Evolutionary conservation across 2,329 filamentous ascomycete species (phyloP).

Genomic region (Aphanoascus verrucosus): DNA sequence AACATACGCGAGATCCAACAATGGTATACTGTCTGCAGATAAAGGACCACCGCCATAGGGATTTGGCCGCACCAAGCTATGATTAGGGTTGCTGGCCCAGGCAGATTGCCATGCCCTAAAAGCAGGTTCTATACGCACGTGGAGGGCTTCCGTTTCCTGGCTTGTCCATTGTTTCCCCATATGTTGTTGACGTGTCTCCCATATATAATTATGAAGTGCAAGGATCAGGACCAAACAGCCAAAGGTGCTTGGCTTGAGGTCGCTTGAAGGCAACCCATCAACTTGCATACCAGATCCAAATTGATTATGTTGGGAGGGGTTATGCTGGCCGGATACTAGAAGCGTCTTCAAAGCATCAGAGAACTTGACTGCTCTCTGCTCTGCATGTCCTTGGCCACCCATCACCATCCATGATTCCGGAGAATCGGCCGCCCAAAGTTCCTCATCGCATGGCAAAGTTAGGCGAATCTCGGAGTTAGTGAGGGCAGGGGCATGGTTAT

Average conservation of each 20-base stretch:
- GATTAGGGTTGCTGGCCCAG: constrained; percentile 76
- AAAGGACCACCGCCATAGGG: constrained; percentile 71
- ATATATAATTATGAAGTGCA: constrained; percentile 93
- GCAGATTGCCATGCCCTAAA: constrained; percentile 88
- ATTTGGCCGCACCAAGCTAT: constrained; percentile 74
- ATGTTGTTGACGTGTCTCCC: constrained; percentile 88
- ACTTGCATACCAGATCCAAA: constrained; percentile 40
- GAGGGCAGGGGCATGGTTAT: constrained; percentile 82
- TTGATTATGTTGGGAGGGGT: constrained; percentile 20
- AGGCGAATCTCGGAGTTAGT: constrained; percentile 89
- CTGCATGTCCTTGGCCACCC: constrained; percentile 59
- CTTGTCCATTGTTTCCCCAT: constrained; percentile 81
- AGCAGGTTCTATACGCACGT: constrained; percentile 85
- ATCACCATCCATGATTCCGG: constrained; percentile 69
- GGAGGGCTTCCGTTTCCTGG: constrained; percentile 91
- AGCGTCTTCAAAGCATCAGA: constrained; percentile 71
- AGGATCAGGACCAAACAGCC: constrained; percentile 88
- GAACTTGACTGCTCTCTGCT: constrained; percentile 65
- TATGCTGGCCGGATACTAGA: constrained; percentile 56
- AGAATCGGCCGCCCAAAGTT: constrained; percentile 74
- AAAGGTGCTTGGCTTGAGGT: constrained; percentile 76
- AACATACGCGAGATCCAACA: constrained; percentile 85
- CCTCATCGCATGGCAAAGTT: constrained; percentile 85
- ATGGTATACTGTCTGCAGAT: constrained; percentile 79
- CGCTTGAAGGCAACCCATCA: constrained; percentile 46